These are phyloP conservation scores for Mycena vitilis DNA, from an alignment of 768 basidiomycete species.

Conservation along the genomic window DNA sequence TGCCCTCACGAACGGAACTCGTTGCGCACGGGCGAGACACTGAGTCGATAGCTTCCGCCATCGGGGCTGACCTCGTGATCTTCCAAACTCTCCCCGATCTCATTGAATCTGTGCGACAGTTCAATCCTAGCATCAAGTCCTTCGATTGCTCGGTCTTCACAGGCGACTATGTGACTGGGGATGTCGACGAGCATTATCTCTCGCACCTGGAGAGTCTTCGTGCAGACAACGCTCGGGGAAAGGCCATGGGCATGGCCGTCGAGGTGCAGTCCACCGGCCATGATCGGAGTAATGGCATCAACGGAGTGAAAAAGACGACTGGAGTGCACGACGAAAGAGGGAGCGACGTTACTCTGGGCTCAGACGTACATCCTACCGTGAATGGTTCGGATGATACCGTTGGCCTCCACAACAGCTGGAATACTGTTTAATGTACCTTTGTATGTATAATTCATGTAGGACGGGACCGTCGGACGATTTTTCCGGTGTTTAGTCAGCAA, in stretches of 20 bases:
- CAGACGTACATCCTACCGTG: conserved; percentile 54
- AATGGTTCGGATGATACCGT: conserved; percentile 82
- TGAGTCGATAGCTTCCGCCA: conserved; percentile 78
- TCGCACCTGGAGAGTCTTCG: conserved; percentile 78
- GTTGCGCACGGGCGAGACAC: conserved; percentile 85
- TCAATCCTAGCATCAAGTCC: conserved; percentile 78
- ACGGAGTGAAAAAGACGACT: conserved; percentile 20
- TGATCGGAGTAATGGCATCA: conserved; percentile 18
- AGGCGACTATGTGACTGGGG: conserved; percentile 96
- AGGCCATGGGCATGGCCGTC: conserved; percentile 43
- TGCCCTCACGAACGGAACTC: conserved; percentile 95
- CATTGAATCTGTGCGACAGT: conserved; percentile 83
- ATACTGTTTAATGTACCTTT: conserved; percentile 40
- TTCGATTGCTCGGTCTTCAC: conserved; percentile 99
- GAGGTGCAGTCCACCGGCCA: conserved; percentile 9
- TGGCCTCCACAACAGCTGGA: conserved; percentile 83
- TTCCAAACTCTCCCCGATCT: conserved; percentile 95
- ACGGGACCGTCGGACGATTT: background rate
- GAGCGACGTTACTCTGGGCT: conserved; percentile 37
- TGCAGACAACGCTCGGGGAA: conserved; percentile 83
- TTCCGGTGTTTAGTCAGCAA: conserved; percentile 9
- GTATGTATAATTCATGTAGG: too few species aligned
- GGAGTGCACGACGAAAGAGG: conserved; percentile 29
- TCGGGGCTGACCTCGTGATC: conserved; percentile 95
- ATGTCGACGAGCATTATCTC: conserved; percentile 87